A percentile compares a stretch with the other conserved stretches of the same genome.
Conservation (phyloP, 2,329 filamentous ascomycete genomes). For the Ophiosphaerella herpotricha region DNA sequence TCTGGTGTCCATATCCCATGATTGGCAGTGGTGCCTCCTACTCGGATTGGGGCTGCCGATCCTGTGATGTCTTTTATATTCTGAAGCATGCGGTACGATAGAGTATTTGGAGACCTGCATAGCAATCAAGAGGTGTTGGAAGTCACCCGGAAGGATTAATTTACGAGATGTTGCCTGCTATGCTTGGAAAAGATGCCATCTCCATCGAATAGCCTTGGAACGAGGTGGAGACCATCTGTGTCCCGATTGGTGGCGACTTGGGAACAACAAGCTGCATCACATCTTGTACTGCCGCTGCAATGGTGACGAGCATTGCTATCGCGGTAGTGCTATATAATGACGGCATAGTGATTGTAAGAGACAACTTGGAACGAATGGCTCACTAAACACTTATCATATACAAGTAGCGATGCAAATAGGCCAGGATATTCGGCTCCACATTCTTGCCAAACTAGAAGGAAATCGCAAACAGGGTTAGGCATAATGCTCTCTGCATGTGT, state of each 20-base stretch:
- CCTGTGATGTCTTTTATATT: slow-evolving; percentile 21
- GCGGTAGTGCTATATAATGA: not conserved
- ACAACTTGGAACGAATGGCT: no score
- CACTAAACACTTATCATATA: no score
- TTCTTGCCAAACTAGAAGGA: no score
- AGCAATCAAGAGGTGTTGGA: not conserved
- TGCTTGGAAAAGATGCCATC: slow-evolving; percentile 17
- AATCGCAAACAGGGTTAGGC: no score
- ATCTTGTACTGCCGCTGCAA: not conserved
- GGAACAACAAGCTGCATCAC: slow-evolving; percentile 6
- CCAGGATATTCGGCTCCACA: no score
- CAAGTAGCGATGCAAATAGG: no score
- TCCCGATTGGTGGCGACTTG: slow-evolving; percentile 11
- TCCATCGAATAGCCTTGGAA: slow-evolving; percentile 23
- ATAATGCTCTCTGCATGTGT: no score
- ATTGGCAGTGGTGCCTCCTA: slow-evolving; percentile 23
- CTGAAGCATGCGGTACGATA: slow-evolving; percentile 21
- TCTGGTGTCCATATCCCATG: slow-evolving; percentile 12
- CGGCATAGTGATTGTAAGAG: no score
- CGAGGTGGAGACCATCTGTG: slow-evolving; percentile 9
- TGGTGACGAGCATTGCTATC: not conserved
- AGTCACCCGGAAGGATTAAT: not conserved
- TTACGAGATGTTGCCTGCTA: slow-evolving; percentile 17
- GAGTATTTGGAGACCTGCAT: slow-evolving; percentile 15
- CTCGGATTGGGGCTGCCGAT: slow-evolving; percentile 14